phyloP scores from a whole-genome alignment of 1,284 basidiomycete genomes.

The Trametes polyzona region DNA sequence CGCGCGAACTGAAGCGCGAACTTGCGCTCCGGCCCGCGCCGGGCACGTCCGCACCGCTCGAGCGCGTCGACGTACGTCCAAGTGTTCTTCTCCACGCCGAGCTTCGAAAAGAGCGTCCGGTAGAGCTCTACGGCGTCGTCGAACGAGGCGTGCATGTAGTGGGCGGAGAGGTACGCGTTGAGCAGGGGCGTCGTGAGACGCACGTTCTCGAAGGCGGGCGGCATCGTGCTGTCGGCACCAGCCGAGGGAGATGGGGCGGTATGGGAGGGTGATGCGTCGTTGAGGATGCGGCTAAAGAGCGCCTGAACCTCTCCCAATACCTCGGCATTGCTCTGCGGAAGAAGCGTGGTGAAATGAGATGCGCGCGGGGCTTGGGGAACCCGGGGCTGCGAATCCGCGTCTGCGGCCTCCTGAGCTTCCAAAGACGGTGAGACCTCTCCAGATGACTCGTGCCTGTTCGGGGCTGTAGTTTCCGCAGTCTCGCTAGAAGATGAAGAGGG shows the following conservation, averaged over 20 bases:
- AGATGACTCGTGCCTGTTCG: background rate
- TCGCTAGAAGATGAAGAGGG: background rate
- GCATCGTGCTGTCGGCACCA: conserved; percentile 22
- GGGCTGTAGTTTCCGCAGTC: background rate
- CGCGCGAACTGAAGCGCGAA: conserved; percentile 53
- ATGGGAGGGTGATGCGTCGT: conserved; percentile 42
- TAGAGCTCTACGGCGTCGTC: conserved; percentile 53
- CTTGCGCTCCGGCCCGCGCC: conserved; percentile 47
- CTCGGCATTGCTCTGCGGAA: conserved; percentile 77
- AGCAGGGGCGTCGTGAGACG: conserved; percentile 64
- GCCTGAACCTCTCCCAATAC: conserved; percentile 73
- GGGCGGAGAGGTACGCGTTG: conserved; percentile 84
- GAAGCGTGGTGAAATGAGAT: conserved; percentile 54
- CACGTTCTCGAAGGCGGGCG: conserved; percentile 59
- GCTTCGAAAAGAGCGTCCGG: conserved; percentile 48
- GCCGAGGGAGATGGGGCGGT: background rate
- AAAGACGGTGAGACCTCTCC: background rate
- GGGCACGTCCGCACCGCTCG: conserved; percentile 61
- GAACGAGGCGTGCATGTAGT: conserved; percentile 66
- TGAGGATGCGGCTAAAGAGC: conserved; percentile 72
- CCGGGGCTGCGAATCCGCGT: background rate
- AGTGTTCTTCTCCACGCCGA: conserved; percentile 52
- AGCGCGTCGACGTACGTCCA: conserved; percentile 68
- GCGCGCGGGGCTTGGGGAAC: background rate
- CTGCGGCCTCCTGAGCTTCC: background rate